Percentiles rank a stretch among this genome's conserved stretches.
phyloP scores from a whole-genome alignment of 1,284 basidiomycete genomes.

The Moesziomyces antarcticus region DNA sequence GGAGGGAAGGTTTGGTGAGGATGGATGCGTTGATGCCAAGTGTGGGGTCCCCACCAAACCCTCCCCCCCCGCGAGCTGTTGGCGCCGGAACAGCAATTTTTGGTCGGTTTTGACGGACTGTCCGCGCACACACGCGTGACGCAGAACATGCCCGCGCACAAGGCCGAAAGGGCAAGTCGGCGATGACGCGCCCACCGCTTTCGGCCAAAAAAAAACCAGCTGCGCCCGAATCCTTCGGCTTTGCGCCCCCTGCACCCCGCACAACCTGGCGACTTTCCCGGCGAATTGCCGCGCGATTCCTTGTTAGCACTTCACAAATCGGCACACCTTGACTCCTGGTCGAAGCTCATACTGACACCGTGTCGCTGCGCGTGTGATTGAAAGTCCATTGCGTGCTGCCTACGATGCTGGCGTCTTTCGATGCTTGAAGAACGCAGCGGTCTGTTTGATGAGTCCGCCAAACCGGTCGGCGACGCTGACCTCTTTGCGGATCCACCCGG shows the following conservation, averaged over 20 bases:
- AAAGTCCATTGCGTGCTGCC: neutral
- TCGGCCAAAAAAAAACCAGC: neutral
- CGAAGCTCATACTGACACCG: neutral
- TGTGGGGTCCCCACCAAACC: neutral
- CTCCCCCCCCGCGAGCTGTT: neutral
- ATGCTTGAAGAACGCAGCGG: slow-evolving; percentile 68
- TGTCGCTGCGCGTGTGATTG: neutral
- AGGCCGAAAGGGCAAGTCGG: neutral
- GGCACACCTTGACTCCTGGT: neutral
- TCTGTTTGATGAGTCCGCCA: slow-evolving; percentile 77
- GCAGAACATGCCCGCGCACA: neutral
- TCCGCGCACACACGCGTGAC: slow-evolving; percentile 5
- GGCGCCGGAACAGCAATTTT: no score
- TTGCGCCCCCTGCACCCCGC: neutral
- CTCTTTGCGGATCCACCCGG: slow-evolving; percentile 76
- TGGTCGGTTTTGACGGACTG: slow-evolving; percentile 30
- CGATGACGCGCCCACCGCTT: neutral
- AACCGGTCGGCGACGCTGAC: slow-evolving; percentile 77
- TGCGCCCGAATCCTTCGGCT: slow-evolving; percentile 3
- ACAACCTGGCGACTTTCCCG: neutral
- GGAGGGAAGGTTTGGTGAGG: neutral
- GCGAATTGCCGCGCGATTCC: neutral
- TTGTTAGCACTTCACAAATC: neutral
- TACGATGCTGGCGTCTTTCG: slow-evolving; percentile 8
- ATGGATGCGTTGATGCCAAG: neutral